These are phyloP conservation scores for Dichotomocladium elegans DNA, from an alignment of 371 early-diverging fungal species.

Conservation along the genomic window DNA sequence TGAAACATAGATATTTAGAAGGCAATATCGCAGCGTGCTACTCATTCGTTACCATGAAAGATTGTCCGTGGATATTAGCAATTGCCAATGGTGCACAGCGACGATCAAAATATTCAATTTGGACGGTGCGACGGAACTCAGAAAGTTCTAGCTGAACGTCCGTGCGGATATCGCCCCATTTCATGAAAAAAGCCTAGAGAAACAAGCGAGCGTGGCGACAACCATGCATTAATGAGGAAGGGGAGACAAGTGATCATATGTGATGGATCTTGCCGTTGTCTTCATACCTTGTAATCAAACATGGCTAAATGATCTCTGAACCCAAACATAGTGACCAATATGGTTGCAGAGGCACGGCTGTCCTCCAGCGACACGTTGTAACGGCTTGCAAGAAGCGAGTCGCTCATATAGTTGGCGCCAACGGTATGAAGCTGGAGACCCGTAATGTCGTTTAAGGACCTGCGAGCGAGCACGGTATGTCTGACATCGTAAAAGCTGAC, in stretches of 20 bases:
- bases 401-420: neutral
- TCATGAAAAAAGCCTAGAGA: constrained; percentile 3
- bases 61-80: constrained; percentile 2
- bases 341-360: neutral
- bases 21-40: neutral
- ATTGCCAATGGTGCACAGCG: constrained; percentile 1
- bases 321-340: neutral
- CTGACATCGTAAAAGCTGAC: constrained; percentile 7
- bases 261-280: too few species aligned
- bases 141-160: neutral
- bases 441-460: neutral
- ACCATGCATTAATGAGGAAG: neutral
- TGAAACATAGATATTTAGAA: neutral
- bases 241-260: neutral
- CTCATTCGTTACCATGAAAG: constrained; percentile 1
- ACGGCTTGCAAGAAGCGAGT: neutral
- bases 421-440: neutral
- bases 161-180: constrained; percentile 2
- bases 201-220: neutral
- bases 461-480: neutral
- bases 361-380: neutral
- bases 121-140: neutral
- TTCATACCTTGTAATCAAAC: constrained; percentile 7
- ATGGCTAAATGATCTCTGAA: neutral
- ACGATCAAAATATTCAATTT: constrained; percentile 9